Percentiles rank a stretch among this genome's conserved stretches.
Evolutionary conservation across 306 rosid genomes (phyloP).

Genomic region (Castanospermum australe): DNA sequence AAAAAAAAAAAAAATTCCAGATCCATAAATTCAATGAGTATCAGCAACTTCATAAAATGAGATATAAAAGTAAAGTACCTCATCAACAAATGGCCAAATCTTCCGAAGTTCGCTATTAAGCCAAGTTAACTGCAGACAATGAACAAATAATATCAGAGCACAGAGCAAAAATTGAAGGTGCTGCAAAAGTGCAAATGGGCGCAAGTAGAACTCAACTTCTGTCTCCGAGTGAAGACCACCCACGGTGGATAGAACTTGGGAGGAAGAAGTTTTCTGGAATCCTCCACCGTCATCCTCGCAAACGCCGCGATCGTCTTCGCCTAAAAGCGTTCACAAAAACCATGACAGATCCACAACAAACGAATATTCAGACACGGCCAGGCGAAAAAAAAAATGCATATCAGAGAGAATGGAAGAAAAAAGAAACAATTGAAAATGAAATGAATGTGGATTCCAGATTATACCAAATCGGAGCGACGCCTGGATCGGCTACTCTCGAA

Average conservation of each 20-base stretch:
- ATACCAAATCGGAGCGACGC: slow-evolving; percentile 74
- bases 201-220: slow-evolving; percentile 66
- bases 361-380: neutral
- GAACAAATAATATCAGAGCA: slow-evolving; percentile 30
- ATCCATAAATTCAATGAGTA: neutral
- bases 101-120: slow-evolving; percentile 60
- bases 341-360: neutral
- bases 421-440: neutral
- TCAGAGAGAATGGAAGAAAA: neutral
- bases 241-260: slow-evolving; percentile 70
- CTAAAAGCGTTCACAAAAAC: slow-evolving; percentile 36
- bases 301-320: slow-evolving; percentile 70
- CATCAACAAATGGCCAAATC: slow-evolving; percentile 82
- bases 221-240: slow-evolving; percentile 75
- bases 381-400: neutral
- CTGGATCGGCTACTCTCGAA: slow-evolving; percentile 55
- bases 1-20: too few relatives aligned
- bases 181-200: neutral
- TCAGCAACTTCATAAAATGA: neutral
- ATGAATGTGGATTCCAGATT: neutral
- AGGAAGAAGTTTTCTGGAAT: slow-evolving; percentile 72
- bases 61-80: slow-evolving; percentile 44
- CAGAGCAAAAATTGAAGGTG: neutral
- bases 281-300: slow-evolving; percentile 86
- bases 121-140: slow-evolving; percentile 72